Conservation (phyloP, 108 stramenopile genomes). For the Nitzschia sp. region DNA sequence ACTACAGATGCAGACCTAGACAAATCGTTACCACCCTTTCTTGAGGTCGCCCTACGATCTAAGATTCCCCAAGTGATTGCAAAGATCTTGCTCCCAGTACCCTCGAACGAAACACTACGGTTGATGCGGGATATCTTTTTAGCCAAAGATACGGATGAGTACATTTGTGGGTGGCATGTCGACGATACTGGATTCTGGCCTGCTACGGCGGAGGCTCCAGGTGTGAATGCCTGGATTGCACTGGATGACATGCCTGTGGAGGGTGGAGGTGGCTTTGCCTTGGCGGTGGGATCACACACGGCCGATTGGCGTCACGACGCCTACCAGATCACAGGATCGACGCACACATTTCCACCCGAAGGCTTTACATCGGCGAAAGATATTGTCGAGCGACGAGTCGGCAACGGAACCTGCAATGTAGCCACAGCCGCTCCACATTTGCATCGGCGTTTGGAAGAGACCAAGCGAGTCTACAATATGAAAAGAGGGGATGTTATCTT, state of each 20-base stretch:
- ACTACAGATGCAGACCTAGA: not conserved
- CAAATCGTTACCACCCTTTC: slow-evolving; percentile 16
- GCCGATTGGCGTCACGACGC: slow-evolving; percentile 70
- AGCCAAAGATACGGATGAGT: slow-evolving; percentile 70
- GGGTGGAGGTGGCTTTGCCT: slow-evolving; percentile 69
- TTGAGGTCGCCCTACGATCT: slow-evolving; percentile 33
- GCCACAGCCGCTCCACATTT: slow-evolving; percentile 61
- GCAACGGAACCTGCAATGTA: slow-evolving; percentile 79
- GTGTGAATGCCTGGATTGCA: slow-evolving; percentile 85
- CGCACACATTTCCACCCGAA: slow-evolving; percentile 55
- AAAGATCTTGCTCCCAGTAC: slow-evolving; percentile 19
- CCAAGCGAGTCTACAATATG: slow-evolving; percentile 67
- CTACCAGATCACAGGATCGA: slow-evolving; percentile 61
- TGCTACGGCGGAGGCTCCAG: slow-evolving; percentile 52
- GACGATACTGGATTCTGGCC: slow-evolving; percentile 88
- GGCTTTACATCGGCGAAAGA: slow-evolving; percentile 65
- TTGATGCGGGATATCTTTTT: slow-evolving; percentile 60
- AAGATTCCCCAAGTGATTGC: slow-evolving; percentile 42
- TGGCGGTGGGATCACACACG: slow-evolving; percentile 69
- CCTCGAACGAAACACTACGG: slow-evolving; percentile 30
- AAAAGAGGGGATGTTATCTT: slow-evolving; percentile 78
- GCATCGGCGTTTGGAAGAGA: slow-evolving; percentile 68
- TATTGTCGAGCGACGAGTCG: slow-evolving; percentile 60
- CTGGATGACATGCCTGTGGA: slow-evolving; percentile 73
- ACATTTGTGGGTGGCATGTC: slow-evolving; percentile 83